A percentile compares a stretch with the other conserved stretches of the same genome.
Conservation (phyloP, 1,284 basidiomycete genomes). For the Heterobasidion occidentale region DNA sequence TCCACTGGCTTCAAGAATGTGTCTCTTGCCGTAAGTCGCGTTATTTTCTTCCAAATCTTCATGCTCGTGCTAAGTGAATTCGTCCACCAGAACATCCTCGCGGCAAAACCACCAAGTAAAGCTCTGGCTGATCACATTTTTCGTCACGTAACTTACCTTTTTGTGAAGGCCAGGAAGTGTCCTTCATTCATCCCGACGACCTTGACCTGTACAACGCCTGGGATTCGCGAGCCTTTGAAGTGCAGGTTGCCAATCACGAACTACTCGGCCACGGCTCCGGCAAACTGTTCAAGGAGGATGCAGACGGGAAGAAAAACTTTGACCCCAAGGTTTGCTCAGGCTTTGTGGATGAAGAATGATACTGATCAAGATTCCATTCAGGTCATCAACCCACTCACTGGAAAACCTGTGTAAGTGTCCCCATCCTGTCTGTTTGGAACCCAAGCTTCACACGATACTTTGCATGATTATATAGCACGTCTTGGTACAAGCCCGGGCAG, state of each 20-base stretch:
- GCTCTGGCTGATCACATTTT: background rate
- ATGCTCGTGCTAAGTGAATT: background rate
- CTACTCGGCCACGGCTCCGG: conserved; percentile 76
- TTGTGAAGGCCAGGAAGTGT: conserved; percentile 53
- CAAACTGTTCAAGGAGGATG: conserved; percentile 69
- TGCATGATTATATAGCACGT: conserved; percentile 31
- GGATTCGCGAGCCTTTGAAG: conserved; percentile 71
- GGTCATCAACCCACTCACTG: conserved; percentile 80
- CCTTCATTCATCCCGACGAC: conserved; percentile 74
- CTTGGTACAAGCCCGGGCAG: conserved; percentile 83
- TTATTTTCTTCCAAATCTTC: background rate
- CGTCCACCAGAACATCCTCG: conserved; percentile 57
- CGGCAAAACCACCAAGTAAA: conserved; percentile 77
- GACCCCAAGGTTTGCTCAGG: conserved; percentile 38
- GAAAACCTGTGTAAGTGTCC: conserved; percentile 55
- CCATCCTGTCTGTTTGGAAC: no score
- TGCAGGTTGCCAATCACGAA: conserved; percentile 84
- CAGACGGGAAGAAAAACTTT: conserved; percentile 74
- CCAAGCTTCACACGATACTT: no score
- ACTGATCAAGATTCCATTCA: conserved; percentile 18
- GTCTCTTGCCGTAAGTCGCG: conserved; percentile 47
- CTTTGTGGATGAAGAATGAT: background rate
- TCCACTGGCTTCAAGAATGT: conserved; percentile 80
- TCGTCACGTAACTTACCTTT: background rate
- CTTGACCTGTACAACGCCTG: conserved; percentile 63